These are phyloP conservation scores for Chaetomium fimeti DNA, from an alignment of 495 filamentous ascomycete genomes.

Conservation along the genomic window DNA sequence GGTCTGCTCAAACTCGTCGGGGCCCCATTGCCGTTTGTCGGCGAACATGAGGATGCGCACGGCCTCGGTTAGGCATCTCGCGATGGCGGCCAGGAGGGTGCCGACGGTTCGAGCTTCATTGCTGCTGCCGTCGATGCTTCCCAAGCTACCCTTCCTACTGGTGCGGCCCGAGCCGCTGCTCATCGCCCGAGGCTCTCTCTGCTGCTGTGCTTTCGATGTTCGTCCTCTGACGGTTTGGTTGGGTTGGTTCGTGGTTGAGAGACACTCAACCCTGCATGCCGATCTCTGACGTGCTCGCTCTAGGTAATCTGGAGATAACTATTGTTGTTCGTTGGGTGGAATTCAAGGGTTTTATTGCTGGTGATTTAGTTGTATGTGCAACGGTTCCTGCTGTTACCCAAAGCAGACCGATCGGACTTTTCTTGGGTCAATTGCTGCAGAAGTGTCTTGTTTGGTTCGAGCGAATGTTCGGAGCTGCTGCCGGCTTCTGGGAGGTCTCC, in stretches of 20 bases:
- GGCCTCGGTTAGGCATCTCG: constrained; percentile 44
- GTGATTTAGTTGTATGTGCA: not conserved
- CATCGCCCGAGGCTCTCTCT: constrained; percentile 15
- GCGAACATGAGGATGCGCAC: constrained; percentile 50
- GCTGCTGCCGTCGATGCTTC: constrained; percentile 20
- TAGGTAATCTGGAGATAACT: not conserved
- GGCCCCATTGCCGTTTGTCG: constrained; percentile 51
- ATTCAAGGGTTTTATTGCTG: not conserved
- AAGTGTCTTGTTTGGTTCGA: constrained; percentile 1
- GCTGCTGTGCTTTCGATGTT: not conserved
- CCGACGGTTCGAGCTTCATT: constrained; percentile 43
- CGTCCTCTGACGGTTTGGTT: not conserved
- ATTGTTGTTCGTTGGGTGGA: not conserved
- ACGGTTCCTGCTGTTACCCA: not conserved
- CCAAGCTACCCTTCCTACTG: constrained; percentile 13
- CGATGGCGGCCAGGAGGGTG: constrained; percentile 49
- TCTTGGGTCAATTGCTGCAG: not conserved
- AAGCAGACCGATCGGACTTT: not conserved
- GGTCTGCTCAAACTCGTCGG: constrained; percentile 51
- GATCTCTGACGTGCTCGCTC: not conserved
- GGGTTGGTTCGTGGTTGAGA: not conserved
- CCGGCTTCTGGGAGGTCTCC: not conserved
- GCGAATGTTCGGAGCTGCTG: not conserved
- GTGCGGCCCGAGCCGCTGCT: constrained; percentile 23
- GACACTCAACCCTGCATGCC: not conserved